These are phyloP conservation scores for Middelhovenomyces tepae DNA, from an alignment of 805 yeast species.

Conservation along the genomic window DNA sequence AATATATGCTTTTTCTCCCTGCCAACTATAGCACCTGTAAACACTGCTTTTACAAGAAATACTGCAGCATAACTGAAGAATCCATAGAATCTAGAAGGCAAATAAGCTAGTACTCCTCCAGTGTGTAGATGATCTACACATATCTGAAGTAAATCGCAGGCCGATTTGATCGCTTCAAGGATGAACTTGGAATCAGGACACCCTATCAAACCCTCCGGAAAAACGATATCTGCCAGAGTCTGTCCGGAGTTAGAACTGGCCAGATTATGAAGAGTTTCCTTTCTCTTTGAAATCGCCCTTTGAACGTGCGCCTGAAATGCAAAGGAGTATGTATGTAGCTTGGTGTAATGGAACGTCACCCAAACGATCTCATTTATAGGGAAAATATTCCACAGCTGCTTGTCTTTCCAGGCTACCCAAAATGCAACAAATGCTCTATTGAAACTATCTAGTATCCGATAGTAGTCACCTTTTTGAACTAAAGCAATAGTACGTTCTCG, in stretches of 20 bases:
- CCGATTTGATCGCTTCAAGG: constrained; percentile 15
- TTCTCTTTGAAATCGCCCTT: too few relatives aligned
- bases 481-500: constrained; percentile 20
- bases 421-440: constrained; percentile 17
- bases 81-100: constrained; percentile 17
- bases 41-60: constrained; percentile 17
- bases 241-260: too few relatives aligned
- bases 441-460: constrained; percentile 17
- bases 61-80: constrained; percentile 19
- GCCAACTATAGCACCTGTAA: constrained; percentile 16
- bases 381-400: constrained; percentile 15
- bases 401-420: constrained; percentile 14
- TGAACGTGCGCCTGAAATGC: constrained; percentile 18
- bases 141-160: constrained; percentile 13
- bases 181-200: constrained; percentile 18
- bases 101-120: constrained; percentile 17
- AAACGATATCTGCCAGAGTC: too few relatives aligned
- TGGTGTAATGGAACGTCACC: constrained; percentile 16
- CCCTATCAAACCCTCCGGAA: constrained; percentile 17
- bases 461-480: constrained; percentile 17
- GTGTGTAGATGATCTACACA: constrained; percentile 14
- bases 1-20: constrained; percentile 11
- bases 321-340: constrained; percentile 17
- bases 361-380: constrained; percentile 16
- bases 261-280: too few relatives aligned